Base-by-base conservation (phyloP, 2,329 filamentous ascomycete genomes). In the Pseudocercospora cruenta region DNA sequence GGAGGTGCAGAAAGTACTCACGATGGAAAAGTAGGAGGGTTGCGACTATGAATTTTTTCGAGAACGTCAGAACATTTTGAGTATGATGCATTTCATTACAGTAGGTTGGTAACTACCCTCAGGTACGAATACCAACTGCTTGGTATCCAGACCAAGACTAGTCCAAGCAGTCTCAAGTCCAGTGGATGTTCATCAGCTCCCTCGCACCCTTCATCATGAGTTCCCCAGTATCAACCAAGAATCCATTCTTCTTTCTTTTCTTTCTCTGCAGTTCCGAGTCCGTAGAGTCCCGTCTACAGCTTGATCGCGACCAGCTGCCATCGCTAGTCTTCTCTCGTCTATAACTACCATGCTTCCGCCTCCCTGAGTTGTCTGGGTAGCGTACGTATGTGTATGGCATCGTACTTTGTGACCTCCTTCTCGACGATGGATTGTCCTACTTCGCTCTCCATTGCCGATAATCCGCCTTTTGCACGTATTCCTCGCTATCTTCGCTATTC, bases 1-100 rank as follows among this genome's bases (percentile, higher is more conserved):
- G 49, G 63, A 70, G 63, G 33, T 70, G 1, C 60, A 63, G 39
- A 70, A 62, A 33, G 26, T 60, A 47, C 58, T 64, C 54, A 33
- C 4, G 31, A 3, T 7, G 7, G 7, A 7, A 10, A 14, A 4
- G 14, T 39, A 39, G 36, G 5, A 16, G 14, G 14, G 36, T 12
- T 12, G 31, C 2, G 31, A 33, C 31, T 12, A 12, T 33, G 24
- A 26, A 3, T 3, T 5, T 5, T 26, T 26, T 26, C 12, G 4
- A 36, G 9, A 36, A 16, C 10, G 10, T 16, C 9, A 36, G 33
- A 36, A 12, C 12, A 14, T 36, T 14, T 14, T 10, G 2, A 36
- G 12, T 36, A 36, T 36, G 10, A 36, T 36, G 12, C 33, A 16
- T 43, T 1, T 43, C 16, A 43, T 43, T 43, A n/a, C 0, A 43